Evolutionary conservation across 345 rosid species (phyloP), one percentile per base, ranked within the genome.

Genomic region (Geranium brycei): DNA sequence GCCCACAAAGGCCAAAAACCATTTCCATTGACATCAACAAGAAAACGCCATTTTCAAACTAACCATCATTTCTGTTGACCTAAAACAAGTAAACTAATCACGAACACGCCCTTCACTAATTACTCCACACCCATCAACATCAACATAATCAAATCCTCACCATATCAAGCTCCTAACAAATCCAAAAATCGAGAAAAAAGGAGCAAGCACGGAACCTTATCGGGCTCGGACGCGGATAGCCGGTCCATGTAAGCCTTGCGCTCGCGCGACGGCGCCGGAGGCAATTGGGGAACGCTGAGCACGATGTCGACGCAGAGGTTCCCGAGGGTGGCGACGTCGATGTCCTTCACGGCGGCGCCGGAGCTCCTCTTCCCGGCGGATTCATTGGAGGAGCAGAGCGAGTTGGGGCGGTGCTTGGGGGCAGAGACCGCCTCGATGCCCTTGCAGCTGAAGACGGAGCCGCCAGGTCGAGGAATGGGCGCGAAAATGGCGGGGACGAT

Each of bases 301-400:
- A 93, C 91, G 64, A 93, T 81, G 77, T 93, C 99, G 28, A 93
- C 92, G 69, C 97, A 93, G 72, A 90, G 97, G 78, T 88, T 90
- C 18, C 97, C 99, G 1, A 93, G 75, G 14, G 99, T 87, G 35
- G 97, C 80, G 58, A 93, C 86, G 63, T 90, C 97, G 64, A 83
- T 67, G 68, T 75, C 82, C 66, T 81, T 86, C 1, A 68, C 62
- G 15, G 70, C 79, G 15, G 59, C 56, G 31, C 75, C 19, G 19
- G 2, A 28, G 40, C 61, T 1, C 31, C 19, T 8, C 30, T 47
- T 13, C 12, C 53, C 15, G 13, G 15, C 53, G 11, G 53, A 47
- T 5, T 15, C 53, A 47, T 47, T 47, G 3, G 71, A 32, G 18
- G 68, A 70, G 66, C 63, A 40, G n/a, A 59, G 58, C 59, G 80